Percentiles rank a stretch among this genome's conserved stretches.
phyloP scores from a whole-genome alignment of 345 rosid species.

The Rhizophora apiculata region DNA sequence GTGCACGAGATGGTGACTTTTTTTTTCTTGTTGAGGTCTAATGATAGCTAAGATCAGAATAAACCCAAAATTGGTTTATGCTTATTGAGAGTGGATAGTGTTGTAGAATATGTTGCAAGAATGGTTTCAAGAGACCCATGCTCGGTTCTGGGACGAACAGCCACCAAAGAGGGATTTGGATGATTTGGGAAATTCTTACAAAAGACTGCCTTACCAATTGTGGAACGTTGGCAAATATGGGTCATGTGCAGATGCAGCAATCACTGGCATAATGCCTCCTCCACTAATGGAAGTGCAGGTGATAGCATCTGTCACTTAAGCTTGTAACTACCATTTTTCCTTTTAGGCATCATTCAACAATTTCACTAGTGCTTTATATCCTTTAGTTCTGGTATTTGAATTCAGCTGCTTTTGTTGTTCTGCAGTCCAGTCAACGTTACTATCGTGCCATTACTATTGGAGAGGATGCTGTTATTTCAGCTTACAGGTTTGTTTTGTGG shows the following conservation, averaged over 20 bases:
- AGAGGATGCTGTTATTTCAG: conserved; percentile 92
- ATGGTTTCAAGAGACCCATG: conserved; percentile 56
- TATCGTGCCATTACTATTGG: conserved; percentile 88
- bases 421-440: conserved; percentile 96
- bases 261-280: conserved; percentile 91
- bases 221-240: conserved; percentile 92
- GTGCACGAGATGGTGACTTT: neutral
- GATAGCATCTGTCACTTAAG: conserved; percentile 14
- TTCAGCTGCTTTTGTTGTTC: conserved; percentile 92
- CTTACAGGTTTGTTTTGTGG: conserved; percentile 63
- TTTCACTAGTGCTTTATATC: conserved; percentile 25
- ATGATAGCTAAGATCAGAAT: neutral
- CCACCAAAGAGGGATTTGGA: conserved; percentile 37
- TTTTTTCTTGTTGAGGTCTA: neutral
- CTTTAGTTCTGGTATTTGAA: conserved; percentile 54
- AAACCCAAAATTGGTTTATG: neutral
- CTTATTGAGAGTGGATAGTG: neutral
- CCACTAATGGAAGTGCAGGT: conserved; percentile 92
- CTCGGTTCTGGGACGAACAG: conserved; percentile 77
- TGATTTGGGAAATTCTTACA: conserved; percentile 39
- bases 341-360: neutral
- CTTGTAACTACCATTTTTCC: neutral
- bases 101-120: conserved; percentile 60
- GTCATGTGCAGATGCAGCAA: conserved; percentile 72
- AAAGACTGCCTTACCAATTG: conserved; percentile 67